phyloP scores from a whole-genome alignment of 192 early-diverging fungal species.

The Backusella mclennaniae region DNA sequence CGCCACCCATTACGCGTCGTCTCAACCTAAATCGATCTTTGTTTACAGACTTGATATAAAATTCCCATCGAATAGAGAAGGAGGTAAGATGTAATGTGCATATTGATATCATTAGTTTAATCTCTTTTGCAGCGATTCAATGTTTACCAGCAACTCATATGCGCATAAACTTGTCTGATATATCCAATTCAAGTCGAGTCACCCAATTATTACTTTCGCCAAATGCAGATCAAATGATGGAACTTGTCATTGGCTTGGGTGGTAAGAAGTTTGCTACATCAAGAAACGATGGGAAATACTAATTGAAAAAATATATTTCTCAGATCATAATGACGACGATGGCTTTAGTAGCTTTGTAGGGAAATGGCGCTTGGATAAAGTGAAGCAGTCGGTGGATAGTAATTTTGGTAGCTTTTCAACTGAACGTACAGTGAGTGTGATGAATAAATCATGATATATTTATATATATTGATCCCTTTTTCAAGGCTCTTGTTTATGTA shows the following conservation, averaged over 20 bases:
- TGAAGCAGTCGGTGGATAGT: conserved; percentile 2
- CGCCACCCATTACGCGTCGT: conserved; percentile 26
- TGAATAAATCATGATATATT: background rate
- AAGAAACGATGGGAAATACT: too few relatives aligned
- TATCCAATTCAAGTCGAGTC: background rate
- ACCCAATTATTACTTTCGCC: conserved; percentile 19
- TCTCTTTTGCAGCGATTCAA: background rate
- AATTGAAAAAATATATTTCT: background rate
- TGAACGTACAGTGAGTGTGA: conserved; percentile 5
- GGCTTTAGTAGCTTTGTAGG: conserved; percentile 12
- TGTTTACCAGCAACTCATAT: background rate
- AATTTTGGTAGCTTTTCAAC: background rate
- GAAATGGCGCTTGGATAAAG: conserved; percentile 18
- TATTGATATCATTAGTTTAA: too few relatives aligned
- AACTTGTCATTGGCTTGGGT: conserved; percentile 7
- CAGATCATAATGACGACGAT: background rate
- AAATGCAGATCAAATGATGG: background rate
- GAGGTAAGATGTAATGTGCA: background rate
- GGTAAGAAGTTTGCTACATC: background rate
- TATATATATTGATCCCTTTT: background rate
- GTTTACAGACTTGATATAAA: conserved; percentile 24
- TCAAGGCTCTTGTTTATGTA: background rate
- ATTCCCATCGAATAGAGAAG: conserved; percentile 27
- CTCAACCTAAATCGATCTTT: conserved; percentile 25
- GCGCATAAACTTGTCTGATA: background rate